Evolutionary conservation across 2,329 filamentous ascomycete genomes (phyloP), one percentile per base, ranked within the genome.

Genomic region (Paecilomyces formosus): DNA sequence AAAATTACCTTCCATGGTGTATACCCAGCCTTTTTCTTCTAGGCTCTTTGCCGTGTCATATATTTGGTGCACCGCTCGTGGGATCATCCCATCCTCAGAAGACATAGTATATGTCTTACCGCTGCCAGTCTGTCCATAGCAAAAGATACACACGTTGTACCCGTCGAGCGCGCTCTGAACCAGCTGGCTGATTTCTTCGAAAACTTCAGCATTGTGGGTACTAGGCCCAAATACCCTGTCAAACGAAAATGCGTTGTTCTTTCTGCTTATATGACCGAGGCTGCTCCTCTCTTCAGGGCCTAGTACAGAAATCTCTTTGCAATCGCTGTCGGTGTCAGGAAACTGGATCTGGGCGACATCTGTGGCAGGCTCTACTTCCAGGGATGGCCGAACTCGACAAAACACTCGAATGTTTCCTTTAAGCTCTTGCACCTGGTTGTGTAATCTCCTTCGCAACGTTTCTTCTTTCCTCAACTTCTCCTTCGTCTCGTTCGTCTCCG

Each of bases 371-470:
- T 89, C 87, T 0, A 78, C 73, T 24, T 79, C 79, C 22, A 89
- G 78, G 0, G 88, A 79, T 1, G 94, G 94, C 49, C 95, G 88
- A 28, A 97, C 93, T 71, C 94, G 87, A 70, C 93, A 97, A 85
- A 99, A 99, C 64, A 99, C 94, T 21, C 94, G 88, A 68, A 99
- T 99, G 70, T 99, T 99, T 67, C 94, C 94, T 74, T 96, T 97
- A 60, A 99, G 84, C 70, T 99, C 94, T 72, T 99, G 92, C 53
- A 99, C 93, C 72, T 96, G 94, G 75, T 97, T 97, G 79, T 97
- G 96, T 0, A 99, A 82, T 65, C 95, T 93, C 22, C 94, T 85
- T 13, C 94, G 86, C 55, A 96, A 80, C 0, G 90, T 94, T 75
- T 99, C 94, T 70, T 97, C 94, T 67, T 88, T 90, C 62, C 94